phyloP scores from a whole-genome alignment of 2,329 filamentous ascomycete genomes.

The Alternaria alternata region DNA sequence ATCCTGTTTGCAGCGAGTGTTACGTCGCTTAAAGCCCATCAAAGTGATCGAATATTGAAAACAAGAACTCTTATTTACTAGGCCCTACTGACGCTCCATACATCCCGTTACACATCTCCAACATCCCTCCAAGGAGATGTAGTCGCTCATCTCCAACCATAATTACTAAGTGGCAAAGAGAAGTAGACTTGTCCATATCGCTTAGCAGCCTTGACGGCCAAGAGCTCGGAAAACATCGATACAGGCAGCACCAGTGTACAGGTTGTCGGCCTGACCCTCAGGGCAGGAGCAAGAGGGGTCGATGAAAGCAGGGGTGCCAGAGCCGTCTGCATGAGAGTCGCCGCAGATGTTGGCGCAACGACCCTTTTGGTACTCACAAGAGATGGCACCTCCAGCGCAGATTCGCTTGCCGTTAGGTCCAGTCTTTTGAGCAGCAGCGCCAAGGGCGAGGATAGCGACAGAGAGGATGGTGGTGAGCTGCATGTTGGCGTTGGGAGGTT shows the following conservation, averaged over 20 bases:
- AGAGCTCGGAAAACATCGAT: not conserved
- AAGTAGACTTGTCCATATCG: constrained; percentile 9
- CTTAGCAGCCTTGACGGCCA: not conserved
- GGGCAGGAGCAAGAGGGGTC: no score
- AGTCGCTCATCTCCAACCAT: not conserved
- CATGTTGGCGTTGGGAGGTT: not conserved
- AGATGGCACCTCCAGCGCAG: not conserved
- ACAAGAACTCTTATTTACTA: not conserved
- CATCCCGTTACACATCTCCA: not conserved
- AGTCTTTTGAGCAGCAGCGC: not conserved
- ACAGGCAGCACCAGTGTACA: not conserved
- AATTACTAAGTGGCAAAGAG: not conserved
- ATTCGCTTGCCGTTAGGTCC: not conserved
- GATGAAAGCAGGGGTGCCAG: not conserved
- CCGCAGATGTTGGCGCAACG: not conserved
- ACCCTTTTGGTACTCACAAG: not conserved
- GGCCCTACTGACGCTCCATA: not conserved
- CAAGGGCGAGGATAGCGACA: not conserved
- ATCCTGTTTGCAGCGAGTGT: no score
- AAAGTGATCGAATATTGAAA: not conserved
- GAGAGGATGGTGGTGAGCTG: not conserved
- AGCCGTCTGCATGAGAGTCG: not conserved
- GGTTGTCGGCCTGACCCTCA: not conserved
- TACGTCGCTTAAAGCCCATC: no score
- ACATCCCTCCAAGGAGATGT: no score